These are phyloP conservation scores for Coemansia sp. DNA, from an alignment of 192 early-diverging fungal species.

Conservation along the genomic window DNA sequence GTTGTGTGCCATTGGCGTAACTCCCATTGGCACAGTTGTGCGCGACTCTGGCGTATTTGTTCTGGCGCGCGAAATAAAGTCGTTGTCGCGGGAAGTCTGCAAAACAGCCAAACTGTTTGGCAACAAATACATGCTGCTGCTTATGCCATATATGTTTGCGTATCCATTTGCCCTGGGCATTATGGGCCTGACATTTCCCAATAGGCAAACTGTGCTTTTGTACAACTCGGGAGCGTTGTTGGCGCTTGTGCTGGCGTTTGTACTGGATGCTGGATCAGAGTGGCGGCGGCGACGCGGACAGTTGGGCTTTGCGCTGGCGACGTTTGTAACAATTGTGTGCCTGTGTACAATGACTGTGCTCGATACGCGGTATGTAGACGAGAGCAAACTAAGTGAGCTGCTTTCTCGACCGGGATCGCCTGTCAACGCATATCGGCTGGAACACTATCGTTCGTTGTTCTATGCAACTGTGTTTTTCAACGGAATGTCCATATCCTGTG, in stretches of 20 bases:
- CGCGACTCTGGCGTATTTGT: constrained; percentile 29
- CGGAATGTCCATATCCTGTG: constrained; percentile 21
- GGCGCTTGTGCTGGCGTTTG: constrained; percentile 14
- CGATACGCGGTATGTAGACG: not conserved
- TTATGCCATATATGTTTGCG: constrained; percentile 32
- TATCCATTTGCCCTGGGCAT: constrained; percentile 17
- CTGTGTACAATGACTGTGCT: constrained; percentile 11
- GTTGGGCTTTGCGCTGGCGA: constrained; percentile 10
- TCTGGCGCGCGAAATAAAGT: constrained; percentile 6
- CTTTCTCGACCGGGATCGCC: not conserved
- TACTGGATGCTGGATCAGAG: constrained; percentile 17
- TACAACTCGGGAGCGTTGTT: constrained; percentile 15
- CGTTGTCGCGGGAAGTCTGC: not conserved
- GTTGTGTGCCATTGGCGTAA: not conserved
- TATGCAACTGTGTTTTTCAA: constrained; percentile 13
- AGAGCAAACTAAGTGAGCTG: not conserved
- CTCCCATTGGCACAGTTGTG: constrained; percentile 11
- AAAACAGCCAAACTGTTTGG: not conserved
- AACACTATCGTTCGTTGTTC: constrained; percentile 7
- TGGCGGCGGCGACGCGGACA: constrained; percentile 10
- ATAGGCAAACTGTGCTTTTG: constrained; percentile 12
- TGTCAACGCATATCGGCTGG: constrained; percentile 4
- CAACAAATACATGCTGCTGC: constrained; percentile 25
- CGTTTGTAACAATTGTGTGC: not conserved
- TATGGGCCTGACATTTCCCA: constrained; percentile 9